A percentile compares a stretch with the other conserved stretches of the same genome.
These are phyloP conservation scores for Pyrenophora graminea DNA, from an alignment of 2,329 filamentous ascomycete genomes.

Conservation along the genomic window DNA sequence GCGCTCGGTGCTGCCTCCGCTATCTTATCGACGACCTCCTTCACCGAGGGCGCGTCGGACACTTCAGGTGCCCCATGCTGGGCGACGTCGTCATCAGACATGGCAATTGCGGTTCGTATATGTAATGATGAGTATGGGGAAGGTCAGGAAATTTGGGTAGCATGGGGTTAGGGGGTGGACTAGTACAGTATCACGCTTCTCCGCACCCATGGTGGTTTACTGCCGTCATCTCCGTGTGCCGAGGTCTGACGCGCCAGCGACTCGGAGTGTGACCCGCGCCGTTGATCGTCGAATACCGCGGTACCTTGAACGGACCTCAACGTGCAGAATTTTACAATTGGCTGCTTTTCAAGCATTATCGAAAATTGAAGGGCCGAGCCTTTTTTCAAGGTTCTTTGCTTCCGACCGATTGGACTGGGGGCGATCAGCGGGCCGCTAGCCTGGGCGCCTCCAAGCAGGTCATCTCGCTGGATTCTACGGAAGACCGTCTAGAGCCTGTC, in stretches of 20 bases:
- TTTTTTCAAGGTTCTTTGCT: too few species aligned
- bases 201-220: conserved; percentile 13
- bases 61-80: conserved; percentile 42
- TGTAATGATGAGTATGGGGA: conserved; percentile 6
- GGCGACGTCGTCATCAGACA: conserved; percentile 36
- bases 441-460: too few species aligned
- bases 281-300: neutral
- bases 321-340: too few species aligned
- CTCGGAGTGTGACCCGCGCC: neutral
- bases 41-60: conserved; percentile 21
- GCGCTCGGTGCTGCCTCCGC: conserved; percentile 21
- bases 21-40: conserved; percentile 33
- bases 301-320: too few species aligned
- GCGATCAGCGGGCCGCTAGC: too few species aligned
- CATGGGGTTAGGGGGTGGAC: conserved; percentile 16
- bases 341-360: too few species aligned
- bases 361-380: too few species aligned
- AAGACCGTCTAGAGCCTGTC: too few species aligned
- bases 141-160: conserved; percentile 20
- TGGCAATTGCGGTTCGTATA: conserved; percentile 17
- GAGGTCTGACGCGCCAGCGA: conserved; percentile 15
- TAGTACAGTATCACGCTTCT: conserved; percentile 17
- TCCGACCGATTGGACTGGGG: too few species aligned
- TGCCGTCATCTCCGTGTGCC: conserved; percentile 15
- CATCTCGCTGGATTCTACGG: too few species aligned